Percentiles rank a stretch among this genome's conserved stretches.
Evolutionary conservation across 257 asterid genomes (phyloP).

Genomic region (Solanum appendiculatum): DNA sequence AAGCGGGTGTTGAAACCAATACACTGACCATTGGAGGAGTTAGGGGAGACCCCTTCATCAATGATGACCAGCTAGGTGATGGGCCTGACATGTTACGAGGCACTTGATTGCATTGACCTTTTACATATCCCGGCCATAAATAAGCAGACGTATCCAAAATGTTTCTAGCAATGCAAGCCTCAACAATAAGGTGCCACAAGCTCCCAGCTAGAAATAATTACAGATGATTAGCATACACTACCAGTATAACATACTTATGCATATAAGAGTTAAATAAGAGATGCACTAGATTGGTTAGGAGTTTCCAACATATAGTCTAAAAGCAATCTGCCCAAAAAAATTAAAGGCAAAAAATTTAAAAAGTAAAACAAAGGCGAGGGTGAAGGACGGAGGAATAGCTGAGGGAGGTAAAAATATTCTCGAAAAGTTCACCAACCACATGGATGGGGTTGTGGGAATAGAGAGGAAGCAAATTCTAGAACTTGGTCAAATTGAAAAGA

Average conservation of each 20-base stretch:
- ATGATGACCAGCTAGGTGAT: slow-evolving; percentile 79
- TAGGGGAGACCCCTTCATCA: slow-evolving; percentile 72
- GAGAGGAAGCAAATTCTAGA: not conserved
- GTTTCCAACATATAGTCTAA: not conserved
- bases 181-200: slow-evolving; percentile 83
- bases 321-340: not conserved
- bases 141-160: slow-evolving; percentile 88
- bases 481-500: not conserved
- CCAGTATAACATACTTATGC: not conserved
- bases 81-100: slow-evolving; percentile 74
- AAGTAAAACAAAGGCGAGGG: not conserved
- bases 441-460: not conserved
- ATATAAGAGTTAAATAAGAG: not conserved
- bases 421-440: not conserved
- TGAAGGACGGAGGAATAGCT: not conserved
- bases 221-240: slow-evolving; percentile 10
- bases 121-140: slow-evolving; percentile 93
- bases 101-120: slow-evolving; percentile 65
- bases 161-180: slow-evolving; percentile 95
- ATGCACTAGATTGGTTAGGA: not conserved
- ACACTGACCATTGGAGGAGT: slow-evolving; percentile 70
- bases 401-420: not conserved
- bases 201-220: slow-evolving; percentile 59
- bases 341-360: not conserved
- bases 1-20: slow-evolving; percentile 81